These are phyloP conservation scores for Penicillium riverlandense DNA, from an alignment of 495 filamentous ascomycete species.

Conservation along the genomic window DNA sequence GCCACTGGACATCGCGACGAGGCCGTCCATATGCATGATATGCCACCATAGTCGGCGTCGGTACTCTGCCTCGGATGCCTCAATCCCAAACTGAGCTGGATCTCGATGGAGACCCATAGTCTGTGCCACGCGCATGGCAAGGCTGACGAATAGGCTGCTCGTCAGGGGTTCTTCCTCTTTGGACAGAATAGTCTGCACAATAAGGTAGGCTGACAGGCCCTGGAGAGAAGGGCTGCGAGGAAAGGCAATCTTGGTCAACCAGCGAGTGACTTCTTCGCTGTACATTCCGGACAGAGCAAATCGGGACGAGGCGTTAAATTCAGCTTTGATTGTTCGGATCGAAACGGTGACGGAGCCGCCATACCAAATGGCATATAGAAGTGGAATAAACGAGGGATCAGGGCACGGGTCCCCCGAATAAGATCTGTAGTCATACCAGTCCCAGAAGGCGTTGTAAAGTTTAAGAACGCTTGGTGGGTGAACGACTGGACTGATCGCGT, in stretches of 20 bases:
- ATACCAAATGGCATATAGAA: slow-evolving; percentile 44
- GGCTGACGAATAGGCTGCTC: slow-evolving; percentile 44
- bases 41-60: slow-evolving; percentile 68
- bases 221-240: slow-evolving; percentile 40
- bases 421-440: slow-evolving; percentile 41
- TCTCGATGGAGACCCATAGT: slow-evolving; percentile 69
- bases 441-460: slow-evolving; percentile 39
- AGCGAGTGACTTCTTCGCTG: slow-evolving; percentile 34
- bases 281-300: slow-evolving; percentile 30
- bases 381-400: slow-evolving; percentile 36
- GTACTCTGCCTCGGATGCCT: slow-evolving; percentile 60
- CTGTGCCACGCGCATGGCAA: slow-evolving; percentile 59
- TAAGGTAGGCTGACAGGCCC: slow-evolving; percentile 36
- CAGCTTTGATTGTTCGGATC: slow-evolving; percentile 34
- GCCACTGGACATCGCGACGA: slow-evolving; percentile 42
- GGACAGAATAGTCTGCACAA: slow-evolving; percentile 39
- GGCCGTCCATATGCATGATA: slow-evolving; percentile 58
- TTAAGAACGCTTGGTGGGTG: slow-evolving; percentile 38
- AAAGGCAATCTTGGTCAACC: slow-evolving; percentile 38
- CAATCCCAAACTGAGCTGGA: slow-evolving; percentile 57
- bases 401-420: slow-evolving; percentile 37
- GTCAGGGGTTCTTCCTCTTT: slow-evolving; percentile 43
- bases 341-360: slow-evolving; percentile 41
- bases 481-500: slow-evolving; percentile 38
- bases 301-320: slow-evolving; percentile 32